phyloP scores from a whole-genome alignment of 1,284 basidiomycete genomes.

The Trametes sp. region DNA sequence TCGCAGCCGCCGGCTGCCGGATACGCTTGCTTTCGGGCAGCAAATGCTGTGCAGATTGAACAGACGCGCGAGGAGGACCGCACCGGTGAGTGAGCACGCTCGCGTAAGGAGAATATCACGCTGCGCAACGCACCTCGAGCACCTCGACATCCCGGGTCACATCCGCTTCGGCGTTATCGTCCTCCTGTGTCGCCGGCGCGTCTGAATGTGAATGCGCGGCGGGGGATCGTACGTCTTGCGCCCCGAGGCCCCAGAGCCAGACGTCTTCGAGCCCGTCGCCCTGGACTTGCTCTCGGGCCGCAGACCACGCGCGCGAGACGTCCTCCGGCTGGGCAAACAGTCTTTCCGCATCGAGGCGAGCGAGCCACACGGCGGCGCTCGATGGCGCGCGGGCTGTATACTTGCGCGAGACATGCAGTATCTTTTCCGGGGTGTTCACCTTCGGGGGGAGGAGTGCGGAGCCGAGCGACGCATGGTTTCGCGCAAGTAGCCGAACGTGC shows the following conservation, averaged over 20 bases:
- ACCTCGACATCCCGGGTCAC: conserved; percentile 34
- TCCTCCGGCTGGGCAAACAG: conserved; percentile 38
- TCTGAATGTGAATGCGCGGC: background rate
- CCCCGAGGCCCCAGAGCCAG: conserved; percentile 59
- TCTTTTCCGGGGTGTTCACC: conserved; percentile 42
- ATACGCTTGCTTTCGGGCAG: conserved; percentile 57
- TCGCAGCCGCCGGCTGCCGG: conserved; percentile 45
- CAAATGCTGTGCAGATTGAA: conserved; percentile 46
- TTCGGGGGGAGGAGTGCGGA: conserved; percentile 38
- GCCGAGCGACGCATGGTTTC: conserved; percentile 36
- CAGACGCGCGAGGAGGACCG: conserved; percentile 21
- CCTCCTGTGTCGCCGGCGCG: conserved; percentile 28
- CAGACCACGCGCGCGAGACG: conserved; percentile 47
- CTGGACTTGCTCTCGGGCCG: conserved; percentile 49
- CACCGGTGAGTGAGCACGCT: conserved; percentile 25
- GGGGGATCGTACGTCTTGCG: conserved; percentile 8
- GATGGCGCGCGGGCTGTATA: conserved; percentile 49
- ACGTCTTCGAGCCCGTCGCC: conserved; percentile 49
- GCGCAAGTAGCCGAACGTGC: conserved; percentile 54
- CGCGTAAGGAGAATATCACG: conserved; percentile 6
- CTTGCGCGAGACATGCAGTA: conserved; percentile 51
- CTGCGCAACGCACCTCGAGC: conserved; percentile 49
- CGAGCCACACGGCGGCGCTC: conserved; percentile 58
- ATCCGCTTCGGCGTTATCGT: conserved; percentile 27
- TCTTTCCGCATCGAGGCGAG: conserved; percentile 56